Evolutionary conservation across 176 grass and related monocot genomes (phyloP).

Genomic region (Stipa capillata): DNA sequence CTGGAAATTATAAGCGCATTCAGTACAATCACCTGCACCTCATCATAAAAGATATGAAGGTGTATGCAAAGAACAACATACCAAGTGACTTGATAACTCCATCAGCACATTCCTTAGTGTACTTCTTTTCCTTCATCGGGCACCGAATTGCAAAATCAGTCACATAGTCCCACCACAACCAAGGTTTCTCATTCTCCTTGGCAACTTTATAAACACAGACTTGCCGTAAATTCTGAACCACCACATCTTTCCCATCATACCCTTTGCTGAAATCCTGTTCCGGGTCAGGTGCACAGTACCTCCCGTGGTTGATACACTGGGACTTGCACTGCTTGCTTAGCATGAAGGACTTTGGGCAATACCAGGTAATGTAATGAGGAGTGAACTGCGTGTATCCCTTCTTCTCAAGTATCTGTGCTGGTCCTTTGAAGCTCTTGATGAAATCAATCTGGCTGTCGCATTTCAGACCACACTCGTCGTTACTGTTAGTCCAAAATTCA

Average conservation of each 20-base stretch:
- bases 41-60: background rate
- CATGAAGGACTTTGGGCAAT: conserved; percentile 72
- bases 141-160: conserved; percentile 83
- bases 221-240: conserved; percentile 83
- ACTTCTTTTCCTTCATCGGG: conserved; percentile 88
- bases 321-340: conserved; percentile 90
- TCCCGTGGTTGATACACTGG: conserved; percentile 83
- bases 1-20: background rate
- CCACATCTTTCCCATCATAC: conserved; percentile 92
- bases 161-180: conserved; percentile 96
- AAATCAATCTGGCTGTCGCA: conserved; percentile 92
- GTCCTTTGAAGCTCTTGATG: conserved; percentile 74
- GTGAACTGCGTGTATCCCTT: conserved; percentile 77
- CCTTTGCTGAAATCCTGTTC: conserved; percentile 96
- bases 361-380: conserved; percentile 95
- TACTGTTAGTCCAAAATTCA: conserved; percentile 89
- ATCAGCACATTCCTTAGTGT: conserved; percentile 84
- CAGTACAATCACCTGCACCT: background rate
- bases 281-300: conserved; percentile 80
- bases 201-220: conserved; percentile 68
- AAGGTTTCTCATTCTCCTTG: conserved; percentile 67
- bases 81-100: conserved; percentile 82
- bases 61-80: conserved; percentile 4
- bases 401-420: conserved; percentile 79
- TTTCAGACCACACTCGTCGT: conserved; percentile 84